A percentile compares a stretch with the other conserved stretches of the same genome.
These are phyloP conservation scores for Persicaria tinctoria DNA, from an alignment of 148 eudicot genomes.

Conservation along the genomic window DNA sequence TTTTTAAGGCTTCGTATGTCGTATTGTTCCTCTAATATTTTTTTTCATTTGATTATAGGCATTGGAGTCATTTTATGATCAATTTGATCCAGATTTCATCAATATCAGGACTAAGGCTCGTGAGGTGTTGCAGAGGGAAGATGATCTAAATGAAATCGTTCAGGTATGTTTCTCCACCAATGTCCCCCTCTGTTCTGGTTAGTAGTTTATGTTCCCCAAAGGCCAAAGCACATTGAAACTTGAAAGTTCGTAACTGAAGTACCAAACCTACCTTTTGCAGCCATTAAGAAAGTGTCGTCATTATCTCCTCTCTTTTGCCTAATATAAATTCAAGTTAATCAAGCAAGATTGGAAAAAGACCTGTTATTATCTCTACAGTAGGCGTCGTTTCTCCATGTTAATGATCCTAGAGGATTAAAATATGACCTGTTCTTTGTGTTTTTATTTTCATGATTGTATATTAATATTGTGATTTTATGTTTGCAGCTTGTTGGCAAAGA, in stretches of 20 bases:
- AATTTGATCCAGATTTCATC: slow-evolving; percentile 89
- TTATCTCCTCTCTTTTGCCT: background rate
- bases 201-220: background rate
- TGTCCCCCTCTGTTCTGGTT: background rate
- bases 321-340: background rate
- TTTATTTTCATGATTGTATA: background rate
- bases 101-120: slow-evolving; percentile 95
- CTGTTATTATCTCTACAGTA: background rate
- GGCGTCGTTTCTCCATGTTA: background rate
- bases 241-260: background rate
- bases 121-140: slow-evolving; percentile 94
- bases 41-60: slow-evolving; percentile 48
- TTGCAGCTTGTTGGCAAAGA: slow-evolving; percentile 97
- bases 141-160: slow-evolving; percentile 94
- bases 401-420: background rate
- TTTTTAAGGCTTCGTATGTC: background rate
- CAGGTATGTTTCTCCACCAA: slow-evolving; percentile 39
- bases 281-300: background rate
- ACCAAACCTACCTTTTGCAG: background rate
- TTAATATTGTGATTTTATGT: background rate
- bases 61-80: slow-evolving; percentile 78
- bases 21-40: background rate
- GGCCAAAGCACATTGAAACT: background rate
- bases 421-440: background rate
- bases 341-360: background rate